These are phyloP conservation scores for Hypoxylon lienhwacheense DNA, from an alignment of 495 filamentous ascomycete genomes.

Conservation along the genomic window DNA sequence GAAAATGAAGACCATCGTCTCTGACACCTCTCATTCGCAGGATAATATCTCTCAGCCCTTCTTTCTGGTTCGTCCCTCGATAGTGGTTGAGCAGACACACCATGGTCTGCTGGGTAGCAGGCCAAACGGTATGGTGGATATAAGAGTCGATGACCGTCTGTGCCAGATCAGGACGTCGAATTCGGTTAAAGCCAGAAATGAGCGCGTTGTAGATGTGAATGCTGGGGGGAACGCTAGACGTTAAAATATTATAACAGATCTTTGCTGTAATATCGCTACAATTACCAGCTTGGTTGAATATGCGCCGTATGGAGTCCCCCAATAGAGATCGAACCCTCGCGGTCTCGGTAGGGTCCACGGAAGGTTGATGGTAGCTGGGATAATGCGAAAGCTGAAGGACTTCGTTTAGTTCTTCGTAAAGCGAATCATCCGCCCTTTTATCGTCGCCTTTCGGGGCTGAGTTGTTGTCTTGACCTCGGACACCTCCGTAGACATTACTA, in stretches of 20 bases:
- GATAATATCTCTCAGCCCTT: constrained; percentile 46
- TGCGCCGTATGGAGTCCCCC: constrained; percentile 40
- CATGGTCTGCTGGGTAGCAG: constrained; percentile 58
- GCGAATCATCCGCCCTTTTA: background rate
- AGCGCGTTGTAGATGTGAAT: constrained; percentile 69
- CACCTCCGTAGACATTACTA: background rate
- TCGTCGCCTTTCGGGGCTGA: background rate
- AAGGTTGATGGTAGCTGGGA: constrained; percentile 40
- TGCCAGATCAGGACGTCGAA: constrained; percentile 54
- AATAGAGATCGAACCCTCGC: constrained; percentile 30
- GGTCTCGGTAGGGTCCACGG: constrained; percentile 13
- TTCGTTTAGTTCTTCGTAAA: constrained; percentile 17
- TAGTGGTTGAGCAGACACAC: constrained; percentile 59
- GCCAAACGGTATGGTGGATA: constrained; percentile 50
- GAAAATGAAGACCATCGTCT: constrained; percentile 19
- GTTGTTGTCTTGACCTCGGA: constrained; percentile 6
- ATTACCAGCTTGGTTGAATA: constrained; percentile 33
- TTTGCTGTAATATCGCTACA: constrained; percentile 51
- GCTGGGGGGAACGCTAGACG: constrained; percentile 57
- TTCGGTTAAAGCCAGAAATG: constrained; percentile 57
- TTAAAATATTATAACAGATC: constrained; percentile 69
- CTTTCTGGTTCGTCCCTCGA: constrained; percentile 41
- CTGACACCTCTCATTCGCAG: constrained; percentile 44
- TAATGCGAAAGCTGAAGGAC: constrained; percentile 28
- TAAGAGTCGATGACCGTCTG: constrained; percentile 56